Base-by-base conservation (phyloP, 768 basidiomycete species). In the Mycena kentingensis region DNA sequence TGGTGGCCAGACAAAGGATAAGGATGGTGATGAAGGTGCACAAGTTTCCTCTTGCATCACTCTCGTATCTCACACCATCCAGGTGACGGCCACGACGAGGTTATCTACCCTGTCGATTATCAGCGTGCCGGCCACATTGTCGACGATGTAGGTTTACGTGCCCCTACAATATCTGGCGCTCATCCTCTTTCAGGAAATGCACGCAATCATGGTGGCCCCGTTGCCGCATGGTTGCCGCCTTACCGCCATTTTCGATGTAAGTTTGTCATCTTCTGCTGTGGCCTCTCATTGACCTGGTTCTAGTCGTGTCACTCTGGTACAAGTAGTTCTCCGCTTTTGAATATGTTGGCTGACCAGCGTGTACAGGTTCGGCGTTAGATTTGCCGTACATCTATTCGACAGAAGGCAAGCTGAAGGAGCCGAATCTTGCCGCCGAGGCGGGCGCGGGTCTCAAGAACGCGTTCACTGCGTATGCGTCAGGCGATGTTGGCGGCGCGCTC, bases 331-430 rank as follows among this genome's bases (percentile, higher is more conserved):
- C 93, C 5, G 88, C 84, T 3, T 78, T 95, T 10, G 27, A 12
- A 26, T 22, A 5, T 15, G 28, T 46, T 36, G 12, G 24, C 7
- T 46, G 25, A 53, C 18, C n/a, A n/a, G n/a, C n/a, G n/a, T 25
- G 12, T 1, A n/a, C 45, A 36, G 27, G 15, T 21, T 49, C 48
- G 19, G 29, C 26, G 19, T n/a, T 44, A 87, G 85, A 89, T 66
- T 75, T 88, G 24, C 85, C 84, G 3, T 89, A 86, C 67, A 76
- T 82, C 84, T 98, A 98, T 71, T 93, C 93, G 19, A 96, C 93
- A 6, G 93, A 98, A 72, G 94, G 94, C 43, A 93, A 91, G 65
- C 73, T 98, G 66, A 97, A 98, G 69, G 93, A 97, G 66, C 93
- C 95, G 28, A 95, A 97, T 65, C 72, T 93, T 15, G 84, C 85